These are phyloP conservation scores for Citrullus mucosospermus DNA, from an alignment of 306 rosid genomes.

Conservation along the genomic window DNA sequence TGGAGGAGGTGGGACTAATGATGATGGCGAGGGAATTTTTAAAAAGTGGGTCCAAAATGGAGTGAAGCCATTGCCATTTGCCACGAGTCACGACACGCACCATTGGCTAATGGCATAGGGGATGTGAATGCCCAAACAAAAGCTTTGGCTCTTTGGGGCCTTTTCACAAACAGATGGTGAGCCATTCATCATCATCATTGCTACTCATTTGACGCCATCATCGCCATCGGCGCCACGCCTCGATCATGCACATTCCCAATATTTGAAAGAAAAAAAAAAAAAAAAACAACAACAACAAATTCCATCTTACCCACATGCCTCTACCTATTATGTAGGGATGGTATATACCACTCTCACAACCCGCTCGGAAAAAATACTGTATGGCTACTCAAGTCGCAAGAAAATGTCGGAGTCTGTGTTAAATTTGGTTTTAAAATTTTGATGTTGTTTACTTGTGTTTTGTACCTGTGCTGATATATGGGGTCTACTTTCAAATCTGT, in stretches of 20 bases:
- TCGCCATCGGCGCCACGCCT: slow-evolving; percentile 51
- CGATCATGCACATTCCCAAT: slow-evolving; percentile 23
- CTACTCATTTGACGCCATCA: slow-evolving; percentile 32
- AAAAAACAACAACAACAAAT: too few species aligned
- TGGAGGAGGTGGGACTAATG: neutral
- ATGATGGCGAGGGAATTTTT: neutral
- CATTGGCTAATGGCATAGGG: neutral
- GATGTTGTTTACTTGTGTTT: too few species aligned
- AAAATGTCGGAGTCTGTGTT: too few species aligned
- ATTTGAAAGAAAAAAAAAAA: too few species aligned
- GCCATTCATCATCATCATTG: slow-evolving; percentile 37
- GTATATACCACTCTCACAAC: too few species aligned
- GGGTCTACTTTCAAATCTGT: too few species aligned
- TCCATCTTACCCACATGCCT: neutral
- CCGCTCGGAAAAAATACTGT: too few species aligned
- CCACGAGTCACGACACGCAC: neutral
- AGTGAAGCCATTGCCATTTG: neutral
- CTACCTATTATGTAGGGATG: neutral
- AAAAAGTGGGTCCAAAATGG: neutral
- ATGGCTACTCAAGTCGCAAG: too few species aligned
- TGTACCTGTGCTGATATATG: too few species aligned
- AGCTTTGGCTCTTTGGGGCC: neutral
- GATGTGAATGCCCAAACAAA: too few species aligned
- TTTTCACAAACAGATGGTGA: neutral
- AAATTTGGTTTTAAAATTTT: too few species aligned